phyloP scores from a whole-genome alignment of 1,284 basidiomycete genomes.

The Austroboletus olivaceoglutinosus region DNA sequence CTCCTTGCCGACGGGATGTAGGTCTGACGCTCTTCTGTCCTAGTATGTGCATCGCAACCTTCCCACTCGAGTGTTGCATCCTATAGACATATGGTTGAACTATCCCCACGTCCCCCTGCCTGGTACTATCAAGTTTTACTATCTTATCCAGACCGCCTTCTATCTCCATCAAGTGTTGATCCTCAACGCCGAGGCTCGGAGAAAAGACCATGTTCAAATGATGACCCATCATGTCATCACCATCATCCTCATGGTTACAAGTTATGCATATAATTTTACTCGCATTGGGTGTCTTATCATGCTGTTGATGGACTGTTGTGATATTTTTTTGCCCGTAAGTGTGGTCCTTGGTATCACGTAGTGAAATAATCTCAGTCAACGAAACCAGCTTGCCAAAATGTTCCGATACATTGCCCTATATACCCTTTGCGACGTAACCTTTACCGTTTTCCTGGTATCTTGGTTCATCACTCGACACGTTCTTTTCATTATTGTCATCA shows the following conservation, averaged over 20 bases:
- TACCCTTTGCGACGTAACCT: conserved; percentile 71
- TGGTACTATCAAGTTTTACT: conserved; percentile 84
- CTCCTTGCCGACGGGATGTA: conserved; percentile 6
- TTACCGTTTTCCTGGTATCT: conserved; percentile 81
- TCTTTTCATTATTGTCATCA: conserved; percentile 71
- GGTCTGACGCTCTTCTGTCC: conserved; percentile 7
- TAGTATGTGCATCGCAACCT: conserved; percentile 80
- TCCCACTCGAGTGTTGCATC: conserved; percentile 66
- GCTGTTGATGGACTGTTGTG: conserved; percentile 91
- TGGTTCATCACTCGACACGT: conserved; percentile 88
- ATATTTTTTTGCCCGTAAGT: conserved; percentile 88
- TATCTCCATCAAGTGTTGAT: conserved; percentile 92
- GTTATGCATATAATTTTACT: conserved; percentile 84
- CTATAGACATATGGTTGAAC: conserved; percentile 70
- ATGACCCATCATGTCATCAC: conserved; percentile 94
- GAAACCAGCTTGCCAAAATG: conserved; percentile 79
- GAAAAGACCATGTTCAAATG: conserved; percentile 96
- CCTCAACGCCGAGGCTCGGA: conserved; percentile 88
- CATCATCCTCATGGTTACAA: conserved; percentile 70
- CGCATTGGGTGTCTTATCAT: conserved; percentile 87
- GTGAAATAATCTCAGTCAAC: neutral
- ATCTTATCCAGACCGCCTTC: conserved; percentile 89
- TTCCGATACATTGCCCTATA: conserved; percentile 77
- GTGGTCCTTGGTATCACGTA: neutral
- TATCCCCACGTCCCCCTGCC: conserved; percentile 85